Conservation (phyloP, 768 basidiomycete species). For the Lactarius tabidus region DNA sequence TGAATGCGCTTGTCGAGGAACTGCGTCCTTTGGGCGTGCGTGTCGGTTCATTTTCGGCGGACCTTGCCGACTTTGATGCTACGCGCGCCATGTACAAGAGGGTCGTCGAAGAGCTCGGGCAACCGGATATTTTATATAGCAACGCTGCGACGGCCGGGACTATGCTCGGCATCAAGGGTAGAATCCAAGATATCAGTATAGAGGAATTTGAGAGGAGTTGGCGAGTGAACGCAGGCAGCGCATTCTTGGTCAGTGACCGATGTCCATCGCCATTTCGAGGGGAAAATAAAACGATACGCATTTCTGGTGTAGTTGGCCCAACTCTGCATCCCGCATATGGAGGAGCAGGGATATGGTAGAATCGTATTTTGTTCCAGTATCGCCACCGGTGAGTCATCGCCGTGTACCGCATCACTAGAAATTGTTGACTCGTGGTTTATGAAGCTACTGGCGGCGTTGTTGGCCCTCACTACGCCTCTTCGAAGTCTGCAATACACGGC, state of each 20-base stretch:
- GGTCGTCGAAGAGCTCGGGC: conserved; percentile 42
- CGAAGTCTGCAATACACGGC: conserved; percentile 52
- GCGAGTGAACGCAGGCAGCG: conserved; percentile 46
- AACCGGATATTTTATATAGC: conserved; percentile 50
- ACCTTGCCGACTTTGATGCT: conserved; percentile 43
- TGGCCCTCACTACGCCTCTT: conserved; percentile 55
- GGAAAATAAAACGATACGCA: background rate
- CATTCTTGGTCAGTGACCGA: conserved; percentile 41
- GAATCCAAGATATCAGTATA: conserved; percentile 43
- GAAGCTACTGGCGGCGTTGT: conserved; percentile 49
- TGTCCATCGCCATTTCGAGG: background rate
- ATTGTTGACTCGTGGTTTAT: background rate
- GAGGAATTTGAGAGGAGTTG: conserved; percentile 45
- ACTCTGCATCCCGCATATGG: conserved; percentile 49
- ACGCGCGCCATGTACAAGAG: conserved; percentile 42
- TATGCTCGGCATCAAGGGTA: conserved; percentile 41
- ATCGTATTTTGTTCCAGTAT: conserved; percentile 53
- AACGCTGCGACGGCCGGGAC: conserved; percentile 45
- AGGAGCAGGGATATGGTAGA: conserved; percentile 45
- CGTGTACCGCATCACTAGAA: background rate
- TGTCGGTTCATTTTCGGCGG: conserved; percentile 45
- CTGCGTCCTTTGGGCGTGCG: conserved; percentile 36
- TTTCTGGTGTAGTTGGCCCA: conserved; percentile 42
- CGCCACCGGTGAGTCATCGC: conserved; percentile 38
- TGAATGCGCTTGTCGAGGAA: conserved; percentile 39